Evolutionary conservation across 495 filamentous ascomycete species (phyloP).

Genomic region (Trichoderma gamsii): DNA sequence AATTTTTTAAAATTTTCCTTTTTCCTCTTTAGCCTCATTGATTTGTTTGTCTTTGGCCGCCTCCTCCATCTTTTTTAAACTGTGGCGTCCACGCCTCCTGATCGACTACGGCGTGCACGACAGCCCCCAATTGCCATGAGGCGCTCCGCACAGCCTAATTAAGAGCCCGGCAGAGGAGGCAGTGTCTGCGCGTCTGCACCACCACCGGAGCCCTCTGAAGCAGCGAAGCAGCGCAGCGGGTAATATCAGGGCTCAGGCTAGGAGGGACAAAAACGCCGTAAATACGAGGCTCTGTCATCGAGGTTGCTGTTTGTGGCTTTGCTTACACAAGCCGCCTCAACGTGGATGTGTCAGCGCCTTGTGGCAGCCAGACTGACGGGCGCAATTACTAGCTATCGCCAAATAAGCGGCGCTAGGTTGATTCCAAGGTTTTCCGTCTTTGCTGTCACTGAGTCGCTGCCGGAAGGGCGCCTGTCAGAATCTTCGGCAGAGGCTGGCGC

Average conservation of each 20-base stretch:
- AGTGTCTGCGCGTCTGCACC: neutral
- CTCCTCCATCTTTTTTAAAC: neutral
- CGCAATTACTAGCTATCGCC: too few species aligned
- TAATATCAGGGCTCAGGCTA: neutral
- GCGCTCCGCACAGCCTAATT: conserved; percentile 11
- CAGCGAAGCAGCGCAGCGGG: neutral
- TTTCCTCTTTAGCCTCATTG: neutral
- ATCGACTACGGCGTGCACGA: conserved; percentile 5
- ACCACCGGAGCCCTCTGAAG: neutral
- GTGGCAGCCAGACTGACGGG: too few species aligned
- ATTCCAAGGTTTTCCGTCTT: too few species aligned
- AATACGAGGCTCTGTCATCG: conserved; percentile 8
- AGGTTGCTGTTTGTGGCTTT: neutral
- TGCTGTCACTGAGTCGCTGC: neutral
- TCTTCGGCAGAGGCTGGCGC: neutral
- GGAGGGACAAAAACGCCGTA: neutral
- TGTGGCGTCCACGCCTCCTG: conserved; percentile 1
- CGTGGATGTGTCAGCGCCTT: conserved; percentile 1
- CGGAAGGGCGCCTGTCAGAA: neutral
- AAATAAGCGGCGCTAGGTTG: too few species aligned
- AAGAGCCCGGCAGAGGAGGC: neutral
- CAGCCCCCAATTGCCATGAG: neutral
- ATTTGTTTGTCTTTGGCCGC: neutral
- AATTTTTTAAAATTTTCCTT: neutral
- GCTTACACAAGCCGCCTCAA: neutral